phyloP scores from a whole-genome alignment of 2,329 filamentous ascomycete species.

The Keithomyces neogunnii region DNA sequence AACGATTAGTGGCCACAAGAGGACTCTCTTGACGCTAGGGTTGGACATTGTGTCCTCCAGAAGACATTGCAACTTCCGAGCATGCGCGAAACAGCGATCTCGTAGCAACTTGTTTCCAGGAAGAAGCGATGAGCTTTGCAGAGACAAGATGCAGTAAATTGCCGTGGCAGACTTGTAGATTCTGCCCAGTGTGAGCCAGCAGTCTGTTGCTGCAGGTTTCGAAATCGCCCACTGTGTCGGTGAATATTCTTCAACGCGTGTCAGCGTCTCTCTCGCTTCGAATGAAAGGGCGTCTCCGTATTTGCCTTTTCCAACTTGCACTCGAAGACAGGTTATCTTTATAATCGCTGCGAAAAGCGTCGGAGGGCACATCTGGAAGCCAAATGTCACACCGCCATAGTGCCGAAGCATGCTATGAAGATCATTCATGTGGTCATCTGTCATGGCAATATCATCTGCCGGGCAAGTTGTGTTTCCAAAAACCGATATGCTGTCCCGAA shows the following conservation, averaged over 20 bases:
- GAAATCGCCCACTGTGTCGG: constrained; percentile 19
- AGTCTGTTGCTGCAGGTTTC: constrained; percentile 14
- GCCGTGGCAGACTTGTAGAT: constrained; percentile 22
- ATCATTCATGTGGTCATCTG: constrained; percentile 15
- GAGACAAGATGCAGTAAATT: constrained; percentile 27
- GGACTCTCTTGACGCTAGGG: neutral
- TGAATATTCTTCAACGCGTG: constrained; percentile 20
- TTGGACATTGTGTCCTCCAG: neutral
- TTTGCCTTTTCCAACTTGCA: constrained; percentile 9
- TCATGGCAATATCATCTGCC: constrained; percentile 19
- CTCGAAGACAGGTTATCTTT: constrained; percentile 26
- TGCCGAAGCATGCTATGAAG: constrained; percentile 16
- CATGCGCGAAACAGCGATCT: neutral
- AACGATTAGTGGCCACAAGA: neutral
- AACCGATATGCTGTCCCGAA: constrained; percentile 17
- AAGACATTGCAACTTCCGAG: neutral
- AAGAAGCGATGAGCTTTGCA: constrained; percentile 23
- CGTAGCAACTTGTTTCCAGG: constrained; percentile 7
- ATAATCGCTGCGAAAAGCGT: constrained; percentile 24
- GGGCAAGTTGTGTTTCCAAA: constrained; percentile 28
- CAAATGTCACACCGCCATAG: constrained; percentile 10
- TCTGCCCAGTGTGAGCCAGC: constrained; percentile 20
- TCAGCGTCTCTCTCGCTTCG: constrained; percentile 11
- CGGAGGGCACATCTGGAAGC: constrained; percentile 22
- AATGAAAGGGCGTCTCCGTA: constrained; percentile 9